phyloP scores from a whole-genome alignment of 192 early-diverging fungal species.

The Backusella tuberculispora region DNA sequence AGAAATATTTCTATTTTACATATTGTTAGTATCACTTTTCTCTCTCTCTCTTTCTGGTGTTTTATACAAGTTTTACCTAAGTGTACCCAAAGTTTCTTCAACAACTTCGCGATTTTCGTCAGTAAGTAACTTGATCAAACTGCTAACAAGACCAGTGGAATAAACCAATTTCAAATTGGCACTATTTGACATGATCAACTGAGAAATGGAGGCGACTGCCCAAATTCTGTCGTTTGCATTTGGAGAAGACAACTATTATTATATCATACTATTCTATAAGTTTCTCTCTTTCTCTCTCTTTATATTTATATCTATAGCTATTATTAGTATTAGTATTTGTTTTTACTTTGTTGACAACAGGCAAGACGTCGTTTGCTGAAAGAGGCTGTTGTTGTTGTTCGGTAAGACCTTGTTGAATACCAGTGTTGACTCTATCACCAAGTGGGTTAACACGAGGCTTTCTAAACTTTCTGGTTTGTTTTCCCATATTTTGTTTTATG shows the following conservation, averaged over 20 bases:
- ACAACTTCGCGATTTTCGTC: slow-evolving; percentile 75
- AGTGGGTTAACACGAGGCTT: slow-evolving; percentile 23
- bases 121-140: slow-evolving; percentile 72
- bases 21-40: background rate
- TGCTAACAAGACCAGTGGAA: slow-evolving; percentile 66
- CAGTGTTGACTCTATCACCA: slow-evolving; percentile 5
- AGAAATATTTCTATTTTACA: slow-evolving; percentile 58
- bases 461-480: slow-evolving; percentile 14
- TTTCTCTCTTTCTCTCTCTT: background rate
- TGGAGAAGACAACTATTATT: slow-evolving; percentile 64
- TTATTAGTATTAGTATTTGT: background rate
- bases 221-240: slow-evolving; percentile 81
- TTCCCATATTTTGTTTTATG: slow-evolving; percentile 25
- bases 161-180: slow-evolving; percentile 75
- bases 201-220: slow-evolving; percentile 87
- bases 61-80: slow-evolving; percentile 46
- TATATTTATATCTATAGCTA: background rate
- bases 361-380: slow-evolving; percentile 27
- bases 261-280: background rate
- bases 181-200: slow-evolving; percentile 69
- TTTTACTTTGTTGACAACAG: slow-evolving; percentile 33
- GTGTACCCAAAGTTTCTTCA: slow-evolving; percentile 73
- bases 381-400: background rate
- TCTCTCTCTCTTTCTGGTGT: background rate
- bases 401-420: slow-evolving; percentile 6